Evolutionary conservation across 106 monocot genomes (phyloP).

Genomic region (Allium sativum): DNA sequence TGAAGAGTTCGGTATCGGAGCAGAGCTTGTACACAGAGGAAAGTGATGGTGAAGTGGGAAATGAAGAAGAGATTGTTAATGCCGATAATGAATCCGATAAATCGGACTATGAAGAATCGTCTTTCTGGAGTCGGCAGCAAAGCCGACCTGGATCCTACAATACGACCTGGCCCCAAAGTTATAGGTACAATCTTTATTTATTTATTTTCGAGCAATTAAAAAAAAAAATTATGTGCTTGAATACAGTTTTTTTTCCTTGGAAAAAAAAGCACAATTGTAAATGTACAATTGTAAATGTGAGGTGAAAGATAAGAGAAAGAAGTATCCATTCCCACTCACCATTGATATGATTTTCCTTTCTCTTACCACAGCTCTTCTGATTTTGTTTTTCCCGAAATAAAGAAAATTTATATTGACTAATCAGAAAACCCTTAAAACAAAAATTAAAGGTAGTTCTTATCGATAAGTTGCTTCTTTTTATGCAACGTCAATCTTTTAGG

Average conservation of each 20-base stretch:
- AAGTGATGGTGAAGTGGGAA: constrained; percentile 31
- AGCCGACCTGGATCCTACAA: constrained; percentile 61
- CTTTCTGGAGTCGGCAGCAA: constrained; percentile 25
- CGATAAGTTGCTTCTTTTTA: no score
- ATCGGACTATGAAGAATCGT: constrained; percentile 25
- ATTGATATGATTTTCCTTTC: background rate
- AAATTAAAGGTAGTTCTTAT: no score
- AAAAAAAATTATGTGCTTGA: background rate
- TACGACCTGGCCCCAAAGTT: constrained; percentile 70
- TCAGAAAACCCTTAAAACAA: no score
- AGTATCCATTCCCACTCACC: no score
- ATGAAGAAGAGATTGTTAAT: constrained; percentile 6
- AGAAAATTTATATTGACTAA: no score
- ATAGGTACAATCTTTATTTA: constrained; percentile 30
- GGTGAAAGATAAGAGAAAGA: background rate
- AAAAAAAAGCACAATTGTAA: background rate
- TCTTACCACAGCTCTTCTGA: background rate
- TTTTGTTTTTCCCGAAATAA: no score
- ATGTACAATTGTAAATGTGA: background rate
- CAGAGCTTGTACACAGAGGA: background rate
- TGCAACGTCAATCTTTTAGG: no score
- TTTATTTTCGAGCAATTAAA: background rate
- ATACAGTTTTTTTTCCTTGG: background rate
- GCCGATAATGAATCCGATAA: background rate
- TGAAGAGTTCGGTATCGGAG: background rate